Evolutionary conservation across 306 rosid species (phyloP), one percentile per base, ranked within the genome.

Genomic region (Calophaca sinica): DNA sequence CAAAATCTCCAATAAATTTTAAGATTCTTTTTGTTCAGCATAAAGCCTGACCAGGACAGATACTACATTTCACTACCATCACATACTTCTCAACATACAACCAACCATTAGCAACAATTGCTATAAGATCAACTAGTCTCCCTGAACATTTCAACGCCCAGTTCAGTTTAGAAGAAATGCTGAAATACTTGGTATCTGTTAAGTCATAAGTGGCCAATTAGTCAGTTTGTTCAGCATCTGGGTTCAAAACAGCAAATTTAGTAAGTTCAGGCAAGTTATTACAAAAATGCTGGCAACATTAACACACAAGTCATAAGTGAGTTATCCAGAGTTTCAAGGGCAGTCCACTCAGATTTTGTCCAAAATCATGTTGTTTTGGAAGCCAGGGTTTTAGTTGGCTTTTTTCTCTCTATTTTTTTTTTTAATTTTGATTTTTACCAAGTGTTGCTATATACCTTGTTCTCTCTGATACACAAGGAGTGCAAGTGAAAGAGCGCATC

Each of bases 401-500:
- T 13, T 29, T 10, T 3, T 42, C 39, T 73, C n/a, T 48, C 9
- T 4, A 33, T 0, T 26, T 12, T 77, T 15, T 4, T 44, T 42
- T 5, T 9, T 38, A 10, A 59, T 20, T 38, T 48, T 65, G 12
- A 39, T 45, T 69, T 77, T 73, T 44, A 53, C 39, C 45, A 58
- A 63, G 81, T 84, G 82, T 54, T 84, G 62, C 64, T 76, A 91
- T 79, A 91, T 93, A 93, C 99, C 99, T 96, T 96, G 88, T 90
- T 89, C 89, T 92, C 98, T 88, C 70, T 89, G 96, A 96, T 57
- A 92, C 99, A 96, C n/a, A 97, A 88, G 62, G 96, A 89, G 88
- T 96, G 98, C 96, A 96, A 89, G 80, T 86, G 96, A 84, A 78
- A 83, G 89, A 96, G 92, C 89, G 85, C 64, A 61, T 92, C 94